These are phyloP conservation scores for Chlorella sp. DNA, from an alignment of 139 green algal species.

Conservation along the genomic window DNA sequence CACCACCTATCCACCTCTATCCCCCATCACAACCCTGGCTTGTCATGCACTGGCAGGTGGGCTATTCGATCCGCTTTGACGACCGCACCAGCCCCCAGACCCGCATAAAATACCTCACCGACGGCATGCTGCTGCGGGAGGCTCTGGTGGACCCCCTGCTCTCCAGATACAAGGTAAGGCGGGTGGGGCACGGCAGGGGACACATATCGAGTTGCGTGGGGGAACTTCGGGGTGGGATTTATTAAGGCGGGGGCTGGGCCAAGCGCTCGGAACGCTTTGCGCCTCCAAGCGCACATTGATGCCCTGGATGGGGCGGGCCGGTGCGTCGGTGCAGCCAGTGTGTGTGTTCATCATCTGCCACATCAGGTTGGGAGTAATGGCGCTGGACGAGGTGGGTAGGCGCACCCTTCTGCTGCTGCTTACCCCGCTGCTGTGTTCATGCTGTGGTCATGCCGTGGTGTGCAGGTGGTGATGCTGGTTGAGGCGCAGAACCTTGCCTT, in stretches of 20 bases:
- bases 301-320: too few relatives aligned
- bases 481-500: slow-evolving; percentile 94
- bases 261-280: too few relatives aligned
- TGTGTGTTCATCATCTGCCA: too few relatives aligned
- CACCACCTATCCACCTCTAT: neutral
- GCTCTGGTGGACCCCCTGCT: slow-evolving; percentile 87
- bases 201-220: too few relatives aligned
- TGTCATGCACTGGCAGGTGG: slow-evolving; percentile 53
- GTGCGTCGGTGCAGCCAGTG: too few relatives aligned
- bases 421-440: neutral
- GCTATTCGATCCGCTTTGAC: slow-evolving; percentile 89
- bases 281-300: neutral
- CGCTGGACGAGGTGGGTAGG: too few relatives aligned
- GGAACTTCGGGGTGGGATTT: neutral
- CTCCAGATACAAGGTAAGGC: slow-evolving; percentile 70
- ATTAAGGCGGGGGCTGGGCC: neutral
- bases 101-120: slow-evolving; percentile 90
- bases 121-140: slow-evolving; percentile 97
- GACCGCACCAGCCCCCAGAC: slow-evolving; percentile 71
- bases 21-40: neutral
- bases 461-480: slow-evolving; percentile 78
- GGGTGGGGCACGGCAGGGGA: neutral
- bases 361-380: too few relatives aligned
- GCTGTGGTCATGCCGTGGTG: neutral
- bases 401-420: too few relatives aligned